Evolutionary conservation across 208 protist genomes (phyloP).

Genomic region (Strigomonas galati): DNA sequence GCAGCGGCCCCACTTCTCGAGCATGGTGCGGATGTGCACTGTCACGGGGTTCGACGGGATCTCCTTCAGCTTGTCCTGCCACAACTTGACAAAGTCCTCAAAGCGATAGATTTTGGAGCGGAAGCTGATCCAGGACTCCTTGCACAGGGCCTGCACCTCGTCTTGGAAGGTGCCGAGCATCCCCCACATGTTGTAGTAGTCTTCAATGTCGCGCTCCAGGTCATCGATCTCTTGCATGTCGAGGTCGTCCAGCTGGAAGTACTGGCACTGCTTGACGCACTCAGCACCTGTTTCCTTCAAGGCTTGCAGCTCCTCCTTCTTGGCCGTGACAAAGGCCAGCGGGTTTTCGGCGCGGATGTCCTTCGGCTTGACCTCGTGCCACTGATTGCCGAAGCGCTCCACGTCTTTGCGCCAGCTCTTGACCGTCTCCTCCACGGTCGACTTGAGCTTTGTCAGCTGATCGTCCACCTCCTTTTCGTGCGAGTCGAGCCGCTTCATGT

Average conservation of each 20-base stretch:
- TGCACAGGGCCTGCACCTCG: conserved; percentile 74
- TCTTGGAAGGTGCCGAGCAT: conserved; percentile 82
- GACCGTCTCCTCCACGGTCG: conserved; percentile 60
- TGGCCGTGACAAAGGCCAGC: conserved; percentile 79
- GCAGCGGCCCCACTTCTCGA: conserved; percentile 84
- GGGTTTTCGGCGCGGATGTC: conserved; percentile 71
- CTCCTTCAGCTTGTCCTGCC: conserved; percentile 87
- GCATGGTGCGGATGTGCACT: conserved; percentile 83
- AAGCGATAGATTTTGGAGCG: conserved; percentile 92
- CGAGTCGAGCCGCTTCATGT: conserved; percentile 87
- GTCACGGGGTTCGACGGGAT: conserved; percentile 74
- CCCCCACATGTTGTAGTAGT: conserved; percentile 84
- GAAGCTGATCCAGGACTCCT: conserved; percentile 94
- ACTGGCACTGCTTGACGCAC: conserved; percentile 86
- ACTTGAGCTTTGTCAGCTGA: conserved; percentile 73
- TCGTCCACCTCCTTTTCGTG: conserved; percentile 93
- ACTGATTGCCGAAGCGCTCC: conserved; percentile 90
- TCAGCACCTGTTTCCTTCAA: conserved; percentile 67
- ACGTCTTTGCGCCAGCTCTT: conserved; percentile 80
- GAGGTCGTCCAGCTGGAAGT: conserved; percentile 90
- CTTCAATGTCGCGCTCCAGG: conserved; percentile 79
- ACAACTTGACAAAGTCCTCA: conserved; percentile 94
- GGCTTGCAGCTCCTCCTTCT: conserved; percentile 69
- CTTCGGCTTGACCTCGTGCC: conserved; percentile 94
- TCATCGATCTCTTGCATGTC: conserved; percentile 75